A percentile compares a stretch with the other conserved stretches of the same genome.
Evolutionary conservation across 2,329 filamentous ascomycete species (phyloP).

Genomic region (Aspergillus sp.): DNA sequence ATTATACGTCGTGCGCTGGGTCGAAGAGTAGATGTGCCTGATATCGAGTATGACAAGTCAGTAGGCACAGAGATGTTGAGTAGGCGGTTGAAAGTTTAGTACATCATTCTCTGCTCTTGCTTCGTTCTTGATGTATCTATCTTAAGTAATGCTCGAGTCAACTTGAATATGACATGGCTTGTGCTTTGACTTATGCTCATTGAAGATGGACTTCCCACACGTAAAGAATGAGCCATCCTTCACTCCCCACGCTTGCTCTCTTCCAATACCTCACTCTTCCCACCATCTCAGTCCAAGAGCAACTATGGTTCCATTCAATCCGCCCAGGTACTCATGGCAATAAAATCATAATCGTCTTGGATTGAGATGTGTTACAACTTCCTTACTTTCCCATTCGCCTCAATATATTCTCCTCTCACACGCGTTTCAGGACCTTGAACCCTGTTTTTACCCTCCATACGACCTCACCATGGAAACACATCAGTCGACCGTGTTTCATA

Average conservation of each 20-base stretch:
- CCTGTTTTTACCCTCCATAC: not conserved
- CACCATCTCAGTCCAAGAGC: too few relatives aligned
- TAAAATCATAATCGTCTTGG: not conserved
- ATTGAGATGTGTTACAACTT: not conserved
- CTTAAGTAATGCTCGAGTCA: not conserved
- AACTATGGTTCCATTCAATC: too few relatives aligned
- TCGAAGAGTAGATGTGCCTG: slow-evolving; percentile 28
- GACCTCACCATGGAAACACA: not conserved
- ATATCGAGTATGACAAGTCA: slow-evolving; percentile 34
- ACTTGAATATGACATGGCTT: not conserved
- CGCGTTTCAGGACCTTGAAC: not conserved
- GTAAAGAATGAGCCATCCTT: not conserved
- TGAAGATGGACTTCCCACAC: not conserved
- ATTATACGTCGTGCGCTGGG: slow-evolving; percentile 42
- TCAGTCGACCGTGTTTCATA: not conserved
- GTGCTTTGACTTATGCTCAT: not conserved
- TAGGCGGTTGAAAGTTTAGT: slow-evolving; percentile 29
- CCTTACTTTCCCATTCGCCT: not conserved
- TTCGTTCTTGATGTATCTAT: not conserved
- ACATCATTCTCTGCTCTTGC: not conserved
- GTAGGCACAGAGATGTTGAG: slow-evolving; percentile 36
- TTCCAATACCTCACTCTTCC: not conserved
- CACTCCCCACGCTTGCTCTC: not conserved
- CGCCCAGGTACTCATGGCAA: not conserved
- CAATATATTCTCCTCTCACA: not conserved